A percentile compares a stretch with the other conserved stretches of the same genome.
Evolutionary conservation across 805 yeast species (phyloP).

Genomic region (Candida coleopterorum): DNA sequence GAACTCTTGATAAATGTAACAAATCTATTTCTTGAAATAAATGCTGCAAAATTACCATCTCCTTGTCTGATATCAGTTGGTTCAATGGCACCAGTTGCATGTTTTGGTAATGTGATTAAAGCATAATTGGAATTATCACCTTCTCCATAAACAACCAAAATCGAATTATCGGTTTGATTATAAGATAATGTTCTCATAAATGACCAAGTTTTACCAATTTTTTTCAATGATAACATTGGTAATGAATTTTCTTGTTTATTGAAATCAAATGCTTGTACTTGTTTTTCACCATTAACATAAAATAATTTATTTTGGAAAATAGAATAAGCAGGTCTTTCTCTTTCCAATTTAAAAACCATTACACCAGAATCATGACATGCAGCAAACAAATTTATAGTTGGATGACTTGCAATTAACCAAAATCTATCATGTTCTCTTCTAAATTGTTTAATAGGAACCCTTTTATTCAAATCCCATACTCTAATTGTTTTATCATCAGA

Average conservation of each 20-base stretch:
- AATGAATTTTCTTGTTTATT: constrained; percentile 57
- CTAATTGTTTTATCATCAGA: constrained; percentile 95
- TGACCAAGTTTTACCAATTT: constrained; percentile 80
- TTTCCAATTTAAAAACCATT: constrained; percentile 94
- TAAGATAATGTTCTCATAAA: constrained; percentile 81
- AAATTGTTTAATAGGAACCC: constrained; percentile 91
- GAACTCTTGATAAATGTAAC: constrained; percentile 67
- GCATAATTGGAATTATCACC: constrained; percentile 66
- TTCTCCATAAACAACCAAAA: constrained; percentile 76
- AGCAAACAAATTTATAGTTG: constrained; percentile 86
- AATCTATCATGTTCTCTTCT: constrained; percentile 91
- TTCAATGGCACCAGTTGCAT: constrained; percentile 89
- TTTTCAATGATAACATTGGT: constrained; percentile 80
- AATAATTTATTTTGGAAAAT: constrained; percentile 67
- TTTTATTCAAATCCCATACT: constrained; percentile 93
- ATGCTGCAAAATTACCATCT: constrained; percentile 78
- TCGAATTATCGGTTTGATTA: constrained; percentile 87
- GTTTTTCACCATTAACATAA: constrained; percentile 79
- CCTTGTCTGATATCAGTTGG: constrained; percentile 80
- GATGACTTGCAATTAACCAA: constrained; percentile 90
- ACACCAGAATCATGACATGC: constrained; percentile 97
- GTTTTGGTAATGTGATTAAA: constrained; percentile 73
- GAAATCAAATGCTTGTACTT: constrained; percentile 76
- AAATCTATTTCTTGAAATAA: constrained; percentile 92
- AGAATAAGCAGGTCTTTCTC: constrained; percentile 93